These are phyloP conservation scores for Botryosphaeria dothidea DNA, from an alignment of 2,329 filamentous ascomycete species.

Conservation along the genomic window DNA sequence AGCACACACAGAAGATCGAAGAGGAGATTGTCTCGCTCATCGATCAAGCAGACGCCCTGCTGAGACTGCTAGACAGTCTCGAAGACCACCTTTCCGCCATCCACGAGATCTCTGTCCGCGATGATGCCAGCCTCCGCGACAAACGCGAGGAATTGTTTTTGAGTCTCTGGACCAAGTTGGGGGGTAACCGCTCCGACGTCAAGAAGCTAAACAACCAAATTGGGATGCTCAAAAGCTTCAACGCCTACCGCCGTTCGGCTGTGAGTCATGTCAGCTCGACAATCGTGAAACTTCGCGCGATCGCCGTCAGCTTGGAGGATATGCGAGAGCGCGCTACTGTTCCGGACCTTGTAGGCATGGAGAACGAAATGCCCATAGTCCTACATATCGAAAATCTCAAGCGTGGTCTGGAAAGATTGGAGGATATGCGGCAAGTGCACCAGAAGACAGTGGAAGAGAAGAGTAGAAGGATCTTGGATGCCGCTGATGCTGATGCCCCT, in stretches of 20 bases:
- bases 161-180: slow-evolving; percentile 72
- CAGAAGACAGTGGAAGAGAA: slow-evolving; percentile 61
- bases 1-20: slow-evolving; percentile 69
- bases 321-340: slow-evolving; percentile 69
- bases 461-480: neutral
- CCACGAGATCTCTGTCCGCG: slow-evolving; percentile 66
- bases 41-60: slow-evolving; percentile 67
- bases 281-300: slow-evolving; percentile 71
- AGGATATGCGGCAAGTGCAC: slow-evolving; percentile 62
- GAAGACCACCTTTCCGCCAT: slow-evolving; percentile 72
- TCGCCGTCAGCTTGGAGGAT: slow-evolving; percentile 70
- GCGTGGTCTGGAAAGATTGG: slow-evolving; percentile 70
- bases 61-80: slow-evolving; percentile 65
- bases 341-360: slow-evolving; percentile 56
- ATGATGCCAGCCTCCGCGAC: slow-evolving; percentile 59
- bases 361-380: slow-evolving; percentile 53
- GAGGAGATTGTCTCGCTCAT: slow-evolving; percentile 70
- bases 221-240: slow-evolving; percentile 64
- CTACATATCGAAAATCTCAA: slow-evolving; percentile 77
- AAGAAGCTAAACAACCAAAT: slow-evolving; percentile 65
- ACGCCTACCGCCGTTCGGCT: slow-evolving; percentile 64
- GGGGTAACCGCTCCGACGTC: slow-evolving; percentile 64
- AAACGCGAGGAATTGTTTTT: slow-evolving; percentile 67
- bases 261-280: slow-evolving; percentile 69
- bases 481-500: neutral